Evolutionary conservation across 768 basidiomycete species (phyloP), one percentile per base, ranked within the genome.

Genomic region (Tulasnella sp.): DNA sequence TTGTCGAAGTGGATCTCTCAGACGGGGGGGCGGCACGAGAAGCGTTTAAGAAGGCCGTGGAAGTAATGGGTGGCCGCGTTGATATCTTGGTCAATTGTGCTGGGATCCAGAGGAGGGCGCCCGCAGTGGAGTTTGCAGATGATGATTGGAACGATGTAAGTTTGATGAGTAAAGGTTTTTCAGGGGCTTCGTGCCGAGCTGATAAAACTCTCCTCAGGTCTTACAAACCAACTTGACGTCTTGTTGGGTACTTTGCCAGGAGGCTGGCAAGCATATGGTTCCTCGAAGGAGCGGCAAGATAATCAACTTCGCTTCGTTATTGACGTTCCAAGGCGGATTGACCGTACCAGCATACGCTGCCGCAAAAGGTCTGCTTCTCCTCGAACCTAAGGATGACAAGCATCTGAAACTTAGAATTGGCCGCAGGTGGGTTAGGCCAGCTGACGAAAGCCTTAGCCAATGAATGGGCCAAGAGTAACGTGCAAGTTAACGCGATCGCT

Each of bases 191-290:
- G 49, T 56, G 51, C 44, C 41, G 64, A 54, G 56, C 52, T 52
- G 52, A n/a, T n/a, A n/a, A n/a, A n/a, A 26, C 19, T 60, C 45
- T 55, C 65, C 48, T 43, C 66, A 89, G 88, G 88, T 91, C 58
- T 75, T 93, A 61, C 79, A 86, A 66, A 81, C 89, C 65, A 96
- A 96, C 75, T 81, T 96, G 69, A 91, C 89, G 71, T 81, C 89
- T 7, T 82, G 80, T 60, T 96, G 86, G 80, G 77, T 90, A 27
- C 84, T 94, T 63, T 83, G 82, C 15, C 86, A 87, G 71, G 86
- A 88, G 51, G 86, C 86, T n/a, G 92, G 89, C 11, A 75, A 78
- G 63, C 93, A 96, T 73, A 94, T 94, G 91, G 81, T 93, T 71
- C n/a, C 66, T 67, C 4, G 70, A 69, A 10, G 75, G 70, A 70